Percentiles rank a stretch among this genome's conserved stretches.
phyloP scores from a whole-genome alignment of 352 stramenopile species.

The Globisporangium megalacanthum region DNA sequence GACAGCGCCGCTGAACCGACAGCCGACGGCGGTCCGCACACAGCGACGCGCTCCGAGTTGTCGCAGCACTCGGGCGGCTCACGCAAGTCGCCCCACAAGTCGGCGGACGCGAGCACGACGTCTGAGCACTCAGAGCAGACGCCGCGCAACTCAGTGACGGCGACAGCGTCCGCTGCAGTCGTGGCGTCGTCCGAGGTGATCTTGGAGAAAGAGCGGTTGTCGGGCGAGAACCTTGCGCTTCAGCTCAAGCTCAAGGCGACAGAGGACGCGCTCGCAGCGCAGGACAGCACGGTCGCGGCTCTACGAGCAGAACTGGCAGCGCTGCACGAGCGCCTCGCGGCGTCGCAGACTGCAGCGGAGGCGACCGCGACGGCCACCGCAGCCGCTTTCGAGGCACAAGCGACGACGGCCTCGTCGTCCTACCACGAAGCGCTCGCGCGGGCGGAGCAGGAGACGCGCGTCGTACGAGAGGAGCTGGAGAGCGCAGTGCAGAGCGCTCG shows the following conservation, averaged over 20 bases:
- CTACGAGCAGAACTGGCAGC: slow-evolving; percentile 10
- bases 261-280: slow-evolving; percentile 19
- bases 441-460: not conserved
- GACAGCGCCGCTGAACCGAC: slow-evolving; percentile 9
- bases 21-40: not conserved
- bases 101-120: slow-evolving; percentile 9
- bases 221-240: slow-evolving; percentile 34
- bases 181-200: slow-evolving; percentile 22
- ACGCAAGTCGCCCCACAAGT: slow-evolving; percentile 2
- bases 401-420: slow-evolving; percentile 14
- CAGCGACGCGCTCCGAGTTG: not conserved
- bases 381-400: slow-evolving; percentile 22
- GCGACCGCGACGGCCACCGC: slow-evolving; percentile 17
- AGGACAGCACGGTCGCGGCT: slow-evolving; percentile 26
- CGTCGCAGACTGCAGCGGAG: slow-evolving; percentile 24
- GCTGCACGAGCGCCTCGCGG: slow-evolving; percentile 29
- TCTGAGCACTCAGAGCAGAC: slow-evolving; percentile 10
- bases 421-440: slow-evolving; percentile 8
- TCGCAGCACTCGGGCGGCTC: slow-evolving; percentile 8
- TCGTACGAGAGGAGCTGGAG: slow-evolving; percentile 2
- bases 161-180: slow-evolving; percentile 2
- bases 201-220: slow-evolving; percentile 37
- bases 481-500: not conserved
- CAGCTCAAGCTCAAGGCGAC: slow-evolving; percentile 24
- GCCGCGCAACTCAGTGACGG: slow-evolving; percentile 5